Conservation (phyloP, 2,329 filamentous ascomycete genomes). For the Graphiopsis chlorocephala region DNA sequence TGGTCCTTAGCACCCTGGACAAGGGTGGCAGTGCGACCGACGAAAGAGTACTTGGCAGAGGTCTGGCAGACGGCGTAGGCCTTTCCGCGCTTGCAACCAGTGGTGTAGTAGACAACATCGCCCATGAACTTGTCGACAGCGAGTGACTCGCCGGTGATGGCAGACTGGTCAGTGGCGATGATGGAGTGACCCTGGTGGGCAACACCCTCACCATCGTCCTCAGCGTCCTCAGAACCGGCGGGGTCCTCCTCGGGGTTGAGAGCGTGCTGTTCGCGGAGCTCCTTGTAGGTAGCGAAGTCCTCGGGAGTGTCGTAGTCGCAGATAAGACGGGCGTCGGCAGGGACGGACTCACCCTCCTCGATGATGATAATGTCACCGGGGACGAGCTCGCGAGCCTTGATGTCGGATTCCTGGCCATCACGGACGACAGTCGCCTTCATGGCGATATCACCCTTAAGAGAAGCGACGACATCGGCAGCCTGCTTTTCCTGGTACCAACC, state of each 20-base stretch:
- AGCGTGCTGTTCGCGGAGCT: conserved; percentile 55
- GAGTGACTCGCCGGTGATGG: conserved; percentile 77
- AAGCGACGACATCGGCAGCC: conserved; percentile 72
- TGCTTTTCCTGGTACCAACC: conserved; percentile 83
- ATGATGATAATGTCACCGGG: conserved; percentile 73
- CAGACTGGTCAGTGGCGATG: conserved; percentile 72
- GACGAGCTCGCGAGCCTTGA: conserved; percentile 71
- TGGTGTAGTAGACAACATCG: conserved; percentile 74
- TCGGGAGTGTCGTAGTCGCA: conserved; percentile 69
- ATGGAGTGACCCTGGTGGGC: conserved; percentile 64
- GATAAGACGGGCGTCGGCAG: conserved; percentile 68
- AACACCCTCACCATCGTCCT: conserved; percentile 56
- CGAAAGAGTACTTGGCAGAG: conserved; percentile 70
- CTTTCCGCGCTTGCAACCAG: conserved; percentile 78
- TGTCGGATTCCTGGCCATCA: conserved; percentile 64
- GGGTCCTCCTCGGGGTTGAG: conserved; percentile 57
- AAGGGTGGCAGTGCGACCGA: conserved; percentile 70
- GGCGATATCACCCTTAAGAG: conserved; percentile 73
- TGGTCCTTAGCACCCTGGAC: conserved; percentile 73
- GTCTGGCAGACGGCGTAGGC: conserved; percentile 67
- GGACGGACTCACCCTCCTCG: conserved; percentile 69
- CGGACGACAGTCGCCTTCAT: conserved; percentile 69
- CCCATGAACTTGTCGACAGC: conserved; percentile 78
- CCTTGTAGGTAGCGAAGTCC: conserved; percentile 65
- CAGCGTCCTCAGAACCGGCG: conserved; percentile 59